phyloP scores from a whole-genome alignment of 495 filamentous ascomycete species.

The Neurospora sp. region DNA sequence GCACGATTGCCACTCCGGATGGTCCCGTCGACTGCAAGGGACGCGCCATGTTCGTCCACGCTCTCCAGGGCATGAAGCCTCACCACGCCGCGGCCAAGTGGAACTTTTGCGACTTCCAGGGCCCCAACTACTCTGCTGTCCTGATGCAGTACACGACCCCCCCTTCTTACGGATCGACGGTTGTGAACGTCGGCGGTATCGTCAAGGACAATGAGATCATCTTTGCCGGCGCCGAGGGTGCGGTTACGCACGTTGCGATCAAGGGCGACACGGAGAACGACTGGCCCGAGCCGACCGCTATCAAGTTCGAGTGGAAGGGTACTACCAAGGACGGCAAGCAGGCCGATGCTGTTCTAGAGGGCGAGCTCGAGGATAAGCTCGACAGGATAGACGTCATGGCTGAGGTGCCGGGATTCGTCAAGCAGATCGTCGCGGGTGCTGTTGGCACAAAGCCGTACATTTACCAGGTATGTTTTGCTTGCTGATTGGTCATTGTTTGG shows the following conservation, averaged over 20 bases:
- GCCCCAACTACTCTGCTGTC: conserved; percentile 70
- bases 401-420: conserved; percentile 90
- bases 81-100: conserved; percentile 91
- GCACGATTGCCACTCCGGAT: conserved; percentile 72
- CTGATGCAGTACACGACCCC: conserved; percentile 97
- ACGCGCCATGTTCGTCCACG: conserved; percentile 64
- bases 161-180: conserved; percentile 85
- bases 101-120: conserved; percentile 91
- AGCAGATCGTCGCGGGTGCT: conserved; percentile 76
- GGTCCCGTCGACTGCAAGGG: conserved; percentile 78
- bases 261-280: conserved; percentile 65
- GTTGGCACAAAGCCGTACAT: conserved; percentile 93
- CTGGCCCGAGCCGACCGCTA: conserved; percentile 75
- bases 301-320: conserved; percentile 71
- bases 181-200: conserved; percentile 74
- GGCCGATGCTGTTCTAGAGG: conserved; percentile 57
- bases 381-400: conserved; percentile 95
- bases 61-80: conserved; percentile 96
- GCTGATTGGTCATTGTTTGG: neutral
- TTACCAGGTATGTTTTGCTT: conserved; percentile 60
- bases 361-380: conserved; percentile 53
- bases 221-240: conserved; percentile 52
- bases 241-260: conserved; percentile 54
- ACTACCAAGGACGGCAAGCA: conserved; percentile 65
- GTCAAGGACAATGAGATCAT: conserved; percentile 73